Evolutionary conservation across 768 basidiomycete species (phyloP).

Genomic region (Amanita subjunquillea): DNA sequence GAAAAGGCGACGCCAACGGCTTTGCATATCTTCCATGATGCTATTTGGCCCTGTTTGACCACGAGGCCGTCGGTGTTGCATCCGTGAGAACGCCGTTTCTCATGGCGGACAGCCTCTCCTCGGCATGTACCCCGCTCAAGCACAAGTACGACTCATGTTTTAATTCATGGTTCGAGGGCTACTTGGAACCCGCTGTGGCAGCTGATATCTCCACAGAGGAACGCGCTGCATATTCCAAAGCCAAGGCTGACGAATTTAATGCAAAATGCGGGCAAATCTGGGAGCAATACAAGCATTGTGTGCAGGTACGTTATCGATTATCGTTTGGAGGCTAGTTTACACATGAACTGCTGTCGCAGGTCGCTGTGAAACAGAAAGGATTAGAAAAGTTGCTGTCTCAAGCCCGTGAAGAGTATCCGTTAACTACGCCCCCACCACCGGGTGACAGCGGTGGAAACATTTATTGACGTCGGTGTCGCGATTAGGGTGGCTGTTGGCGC

Average conservation of each 20-base stretch:
- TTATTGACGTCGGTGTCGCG: too few relatives aligned
- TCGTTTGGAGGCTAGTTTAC: too few relatives aligned
- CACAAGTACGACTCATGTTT: slow-evolving; percentile 89
- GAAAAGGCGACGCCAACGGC: too few relatives aligned
- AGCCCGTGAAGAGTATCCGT: slow-evolving; percentile 71
- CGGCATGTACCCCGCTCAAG: slow-evolving; percentile 86
- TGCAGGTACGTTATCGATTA: slow-evolving; percentile 49
- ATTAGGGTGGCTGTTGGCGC: too few relatives aligned
- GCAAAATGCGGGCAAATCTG: slow-evolving; percentile 76
- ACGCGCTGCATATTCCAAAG: slow-evolving; percentile 52
- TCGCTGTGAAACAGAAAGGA: slow-evolving; percentile 70
- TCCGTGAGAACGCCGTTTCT: not conserved
- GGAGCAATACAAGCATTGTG: slow-evolving; percentile 69
- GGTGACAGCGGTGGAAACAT: too few relatives aligned
- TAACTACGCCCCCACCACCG: slow-evolving; percentile 44
- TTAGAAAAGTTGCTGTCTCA: slow-evolving; percentile 68
- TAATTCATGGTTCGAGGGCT: slow-evolving; percentile 96
- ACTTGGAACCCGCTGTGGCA: slow-evolving; percentile 72
- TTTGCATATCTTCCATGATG: too few relatives aligned
- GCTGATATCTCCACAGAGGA: slow-evolving; percentile 27
- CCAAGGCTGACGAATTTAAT: slow-evolving; percentile 86
- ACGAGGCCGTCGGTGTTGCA: too few relatives aligned
- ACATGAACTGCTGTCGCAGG: slow-evolving; percentile 27
- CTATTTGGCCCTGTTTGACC: not conserved
- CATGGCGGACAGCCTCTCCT: slow-evolving; percentile 76